phyloP scores from a whole-genome alignment of 164 flowering plant genomes.

The Berberis vulgaris region DNA sequence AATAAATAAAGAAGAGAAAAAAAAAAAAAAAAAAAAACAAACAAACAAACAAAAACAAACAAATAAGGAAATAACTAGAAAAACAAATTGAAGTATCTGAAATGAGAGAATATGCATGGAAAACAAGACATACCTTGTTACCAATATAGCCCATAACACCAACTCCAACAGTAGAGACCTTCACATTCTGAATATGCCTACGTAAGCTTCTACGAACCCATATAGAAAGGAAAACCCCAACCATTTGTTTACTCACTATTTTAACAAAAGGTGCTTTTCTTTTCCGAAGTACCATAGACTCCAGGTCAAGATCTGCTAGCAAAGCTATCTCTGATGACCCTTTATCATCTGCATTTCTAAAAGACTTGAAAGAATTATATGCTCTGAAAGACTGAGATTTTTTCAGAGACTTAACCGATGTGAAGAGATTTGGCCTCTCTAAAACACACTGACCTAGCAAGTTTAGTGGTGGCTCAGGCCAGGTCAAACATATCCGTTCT shows the following conservation, averaged over 20 bases:
- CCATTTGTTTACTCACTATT: slow-evolving; percentile 96
- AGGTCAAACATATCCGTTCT: slow-evolving; percentile 71
- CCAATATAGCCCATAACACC: slow-evolving; percentile 98
- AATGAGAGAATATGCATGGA: neutral
- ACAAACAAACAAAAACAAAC: neutral
- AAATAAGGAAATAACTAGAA: neutral
- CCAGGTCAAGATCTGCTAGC: slow-evolving; percentile 57
- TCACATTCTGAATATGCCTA: slow-evolving; percentile 70
- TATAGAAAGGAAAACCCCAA: slow-evolving; percentile 76
- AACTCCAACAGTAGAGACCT: slow-evolving; percentile 91
- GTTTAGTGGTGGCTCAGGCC: slow-evolving; percentile 86
- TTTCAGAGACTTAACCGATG: slow-evolving; percentile 48
- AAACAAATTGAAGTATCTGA: neutral
- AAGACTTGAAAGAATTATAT: slow-evolving; percentile 54
- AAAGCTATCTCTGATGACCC: slow-evolving; percentile 28
- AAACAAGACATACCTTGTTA: slow-evolving; percentile 56
- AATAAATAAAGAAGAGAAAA: too few species aligned
- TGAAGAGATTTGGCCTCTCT: slow-evolving; percentile 53
- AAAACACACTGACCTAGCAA: slow-evolving; percentile 47
- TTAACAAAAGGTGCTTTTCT: slow-evolving; percentile 69
- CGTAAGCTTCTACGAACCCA: slow-evolving; percentile 93
- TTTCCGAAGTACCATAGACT: slow-evolving; percentile 48
- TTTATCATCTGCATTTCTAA: slow-evolving; percentile 19
- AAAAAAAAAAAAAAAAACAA: neutral
- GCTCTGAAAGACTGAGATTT: slow-evolving; percentile 38